Evolutionary conservation across 768 basidiomycete genomes (phyloP), one percentile per base, ranked within the genome.

Genomic region (Rhizopogon vulgaris): DNA sequence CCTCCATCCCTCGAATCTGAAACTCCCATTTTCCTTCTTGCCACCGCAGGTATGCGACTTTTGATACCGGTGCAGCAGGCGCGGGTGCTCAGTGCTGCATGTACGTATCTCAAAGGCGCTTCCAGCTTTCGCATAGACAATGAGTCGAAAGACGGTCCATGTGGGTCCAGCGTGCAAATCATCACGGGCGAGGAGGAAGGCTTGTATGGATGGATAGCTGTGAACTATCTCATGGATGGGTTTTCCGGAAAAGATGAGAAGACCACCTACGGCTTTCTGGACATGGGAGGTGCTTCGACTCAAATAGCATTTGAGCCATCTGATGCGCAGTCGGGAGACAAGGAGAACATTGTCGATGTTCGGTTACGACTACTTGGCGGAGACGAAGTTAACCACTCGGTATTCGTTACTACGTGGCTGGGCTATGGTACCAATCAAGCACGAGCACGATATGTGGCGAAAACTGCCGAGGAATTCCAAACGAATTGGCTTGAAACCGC

Each of bases 111-210:
- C 39, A 75, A 76, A 17, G 72, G 72, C 5, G 83, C 91, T 60
- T 94, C 91, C 22, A 60, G 83, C 50, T 97, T 97, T 71, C 80
- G 77, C 49, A 79, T 96, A 53, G 88, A 87, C 37, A 71, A 67
- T 8, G 76, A 80, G 14, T 84, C 85, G 11, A 65, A 72, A 4
- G 71, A 74, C 36, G 92, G 91, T 9, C 91, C 90, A 3, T 99
- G 95, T 66, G 90, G 90, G n/a, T 82, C 89, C 43, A 94, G 87
- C 60, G 83, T 98, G 2, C 84, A 87, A 40, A 92, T 98, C 56
- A 98, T 98, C 61, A 90, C 91, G 3, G 96, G 96, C 53, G 94
- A 98, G 69, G 96, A 99, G 69, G 96, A 99, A 64, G 96, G 96
- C 0, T 73, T 98, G 39, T 98, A 94, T 69, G 96, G 96, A 0